Conservation (phyloP, 2,329 filamentous ascomycete genomes). For the Periglandula ipomoeae region DNA sequence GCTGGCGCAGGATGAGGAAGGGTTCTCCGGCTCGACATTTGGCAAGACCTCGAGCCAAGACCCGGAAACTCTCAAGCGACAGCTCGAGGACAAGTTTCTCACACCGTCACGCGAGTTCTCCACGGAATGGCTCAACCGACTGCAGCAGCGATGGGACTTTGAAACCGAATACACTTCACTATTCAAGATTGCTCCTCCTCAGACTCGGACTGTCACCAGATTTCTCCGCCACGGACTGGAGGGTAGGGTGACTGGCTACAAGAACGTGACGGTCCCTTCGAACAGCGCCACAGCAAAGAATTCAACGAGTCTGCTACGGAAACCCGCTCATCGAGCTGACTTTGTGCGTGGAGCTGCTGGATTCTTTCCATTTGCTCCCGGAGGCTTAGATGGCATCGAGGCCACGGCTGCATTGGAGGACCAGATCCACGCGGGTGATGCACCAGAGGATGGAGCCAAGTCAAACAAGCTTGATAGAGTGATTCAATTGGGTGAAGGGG, state of each 20-base stretch:
- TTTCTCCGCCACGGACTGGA: slow-evolving; percentile 89
- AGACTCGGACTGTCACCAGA: slow-evolving; percentile 87
- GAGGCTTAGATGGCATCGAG: slow-evolving; percentile 79
- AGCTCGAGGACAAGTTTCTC: slow-evolving; percentile 70
- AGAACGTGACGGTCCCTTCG: slow-evolving; percentile 84
- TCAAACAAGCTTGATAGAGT: slow-evolving; percentile 65
- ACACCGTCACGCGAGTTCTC: slow-evolving; percentile 73
- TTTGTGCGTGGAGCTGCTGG: slow-evolving; percentile 89
- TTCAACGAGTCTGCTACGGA: slow-evolving; percentile 79
- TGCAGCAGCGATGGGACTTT: slow-evolving; percentile 85
- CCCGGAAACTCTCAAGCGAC: slow-evolving; percentile 55
- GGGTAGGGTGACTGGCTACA: slow-evolving; percentile 86
- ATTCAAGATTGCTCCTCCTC: slow-evolving; percentile 80
- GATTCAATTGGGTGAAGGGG: slow-evolving; percentile 75
- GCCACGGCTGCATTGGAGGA: slow-evolving; percentile 78
- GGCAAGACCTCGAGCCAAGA: slow-evolving; percentile 24
- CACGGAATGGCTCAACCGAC: slow-evolving; percentile 72
- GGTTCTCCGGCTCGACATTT: slow-evolving; percentile 2
- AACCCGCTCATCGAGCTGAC: slow-evolving; percentile 77
- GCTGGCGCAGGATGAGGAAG: slow-evolving; percentile 16
- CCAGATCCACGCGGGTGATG: slow-evolving; percentile 50
- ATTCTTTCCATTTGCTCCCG: slow-evolving; percentile 89
- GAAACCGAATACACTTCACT: slow-evolving; percentile 73
- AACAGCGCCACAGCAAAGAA: slow-evolving; percentile 89
- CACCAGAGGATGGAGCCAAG: slow-evolving; percentile 31